Percentiles rank a stretch among this genome's conserved stretches.
phyloP scores from a whole-genome alignment of 1,139 yeast genomes.

The Kodamaea ohmeri region DNA sequence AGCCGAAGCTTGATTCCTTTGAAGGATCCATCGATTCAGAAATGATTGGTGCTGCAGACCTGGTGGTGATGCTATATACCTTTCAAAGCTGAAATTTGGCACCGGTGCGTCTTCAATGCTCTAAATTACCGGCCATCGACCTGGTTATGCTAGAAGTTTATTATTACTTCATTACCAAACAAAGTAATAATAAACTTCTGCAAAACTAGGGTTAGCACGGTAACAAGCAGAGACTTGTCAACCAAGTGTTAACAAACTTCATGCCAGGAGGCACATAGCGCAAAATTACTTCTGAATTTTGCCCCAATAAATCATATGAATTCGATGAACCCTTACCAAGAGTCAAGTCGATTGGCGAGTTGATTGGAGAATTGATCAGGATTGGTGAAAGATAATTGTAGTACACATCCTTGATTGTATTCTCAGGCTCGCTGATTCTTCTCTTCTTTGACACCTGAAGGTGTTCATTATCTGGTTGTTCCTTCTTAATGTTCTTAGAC shows the following conservation, averaged over 20 bases:
- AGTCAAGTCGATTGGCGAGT: slow-evolving; percentile 43
- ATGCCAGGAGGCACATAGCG: slow-evolving; percentile 14
- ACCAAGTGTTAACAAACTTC: slow-evolving; percentile 10
- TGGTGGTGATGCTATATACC: slow-evolving; percentile 10
- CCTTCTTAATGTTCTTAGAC: slow-evolving; percentile 11
- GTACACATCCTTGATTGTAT: slow-evolving; percentile 17
- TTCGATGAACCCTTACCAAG: slow-evolving; percentile 19
- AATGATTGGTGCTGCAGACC: slow-evolving; percentile 48
- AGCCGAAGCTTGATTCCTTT: slow-evolving; percentile 9
- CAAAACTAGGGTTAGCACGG: slow-evolving; percentile 4
- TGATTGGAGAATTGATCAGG: slow-evolving; percentile 42
- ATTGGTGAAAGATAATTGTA: slow-evolving; percentile 46
- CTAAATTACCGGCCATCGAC: slow-evolving; percentile 20
- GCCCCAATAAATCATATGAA: slow-evolving; percentile 43
- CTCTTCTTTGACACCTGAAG: slow-evolving; percentile 10
- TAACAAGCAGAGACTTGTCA: slow-evolving; percentile 10
- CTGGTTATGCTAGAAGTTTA: slow-evolving; percentile 2
- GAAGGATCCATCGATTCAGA: slow-evolving; percentile 25
- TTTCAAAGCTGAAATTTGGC: not conserved
- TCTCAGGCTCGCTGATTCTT: slow-evolving; percentile 3
- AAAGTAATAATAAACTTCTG: slow-evolving; percentile 2
- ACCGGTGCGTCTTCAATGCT: slow-evolving; percentile 34
- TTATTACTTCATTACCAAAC: slow-evolving; percentile 1
- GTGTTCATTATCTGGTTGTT: slow-evolving; percentile 12
- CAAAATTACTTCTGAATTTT: slow-evolving; percentile 54